phyloP scores from a whole-genome alignment of 306 rosid species.

The Vachellia collinsii region DNA sequence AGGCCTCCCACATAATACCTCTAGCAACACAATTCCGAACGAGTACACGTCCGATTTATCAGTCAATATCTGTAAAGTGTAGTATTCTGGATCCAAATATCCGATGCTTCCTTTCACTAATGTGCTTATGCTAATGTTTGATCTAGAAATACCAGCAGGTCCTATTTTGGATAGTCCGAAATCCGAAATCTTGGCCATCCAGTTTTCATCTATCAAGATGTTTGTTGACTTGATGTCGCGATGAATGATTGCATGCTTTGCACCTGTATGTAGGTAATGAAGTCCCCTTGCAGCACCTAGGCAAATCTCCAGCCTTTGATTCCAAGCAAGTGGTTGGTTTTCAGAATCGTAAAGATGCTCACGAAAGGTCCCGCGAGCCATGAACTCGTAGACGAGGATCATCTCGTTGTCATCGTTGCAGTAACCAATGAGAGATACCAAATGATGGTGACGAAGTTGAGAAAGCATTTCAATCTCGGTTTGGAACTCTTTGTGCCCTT shows the following conservation, averaged over 20 bases:
- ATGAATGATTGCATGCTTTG: slow-evolving; percentile 31
- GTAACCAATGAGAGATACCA: not conserved
- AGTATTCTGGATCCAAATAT: slow-evolving; percentile 19
- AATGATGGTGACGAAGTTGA: not conserved
- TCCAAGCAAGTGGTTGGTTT: too few species aligned
- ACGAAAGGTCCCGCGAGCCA: not conserved
- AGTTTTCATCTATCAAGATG: slow-evolving; percentile 35
- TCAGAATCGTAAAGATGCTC: too few species aligned
- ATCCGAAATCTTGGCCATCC: slow-evolving; percentile 35
- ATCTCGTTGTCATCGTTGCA: not conserved
- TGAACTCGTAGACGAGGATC: too few species aligned
- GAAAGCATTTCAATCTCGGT: not conserved
- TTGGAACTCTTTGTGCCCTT: not conserved
- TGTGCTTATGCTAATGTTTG: not conserved
- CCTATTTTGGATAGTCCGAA: slow-evolving; percentile 38
- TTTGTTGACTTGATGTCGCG: slow-evolving; percentile 40
- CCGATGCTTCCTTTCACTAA: not conserved
- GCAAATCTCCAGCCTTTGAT: too few species aligned
- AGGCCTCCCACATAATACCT: slow-evolving; percentile 36
- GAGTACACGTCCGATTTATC: slow-evolving; percentile 49
- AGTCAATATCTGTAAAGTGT: not conserved
- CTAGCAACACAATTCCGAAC: slow-evolving; percentile 41
- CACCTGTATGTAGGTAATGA: slow-evolving; percentile 35
- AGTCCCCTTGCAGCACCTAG: slow-evolving; percentile 3
- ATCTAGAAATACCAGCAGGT: not conserved